phyloP scores from a whole-genome alignment of 2,329 filamentous ascomycete species.

The Pleomassaria siparia region DNA sequence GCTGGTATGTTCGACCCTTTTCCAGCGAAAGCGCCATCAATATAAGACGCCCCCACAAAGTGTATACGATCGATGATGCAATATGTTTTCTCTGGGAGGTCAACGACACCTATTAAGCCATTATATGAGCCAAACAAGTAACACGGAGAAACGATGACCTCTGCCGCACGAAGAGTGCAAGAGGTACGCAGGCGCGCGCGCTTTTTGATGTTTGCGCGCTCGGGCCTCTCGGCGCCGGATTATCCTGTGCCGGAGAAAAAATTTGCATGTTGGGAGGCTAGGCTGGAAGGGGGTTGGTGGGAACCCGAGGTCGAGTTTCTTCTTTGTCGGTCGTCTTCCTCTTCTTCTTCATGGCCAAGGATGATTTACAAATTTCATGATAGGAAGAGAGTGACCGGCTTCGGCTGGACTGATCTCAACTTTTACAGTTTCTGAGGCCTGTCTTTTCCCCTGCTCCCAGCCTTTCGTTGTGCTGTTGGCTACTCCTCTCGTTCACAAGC shows the following conservation, averaged over 20 bases:
- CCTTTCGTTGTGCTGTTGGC: too few species aligned
- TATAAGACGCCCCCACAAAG: conserved; percentile 39
- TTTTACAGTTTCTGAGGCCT: conserved; percentile 39
- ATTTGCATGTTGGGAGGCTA: conserved; percentile 13
- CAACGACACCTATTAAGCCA: conserved; percentile 71
- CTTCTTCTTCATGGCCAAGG: conserved; percentile 37
- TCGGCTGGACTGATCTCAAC: conserved; percentile 39
- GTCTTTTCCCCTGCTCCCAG: conserved; percentile 8
- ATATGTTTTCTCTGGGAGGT: conserved; percentile 73
- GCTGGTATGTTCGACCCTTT: conserved; percentile 57
- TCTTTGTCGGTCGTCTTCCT: conserved; percentile 13
- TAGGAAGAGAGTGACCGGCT: conserved; percentile 46
- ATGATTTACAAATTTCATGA: conserved; percentile 42
- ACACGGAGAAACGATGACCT: conserved; percentile 73
- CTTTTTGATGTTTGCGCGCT: conserved; percentile 5
- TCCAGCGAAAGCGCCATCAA: conserved; percentile 42
- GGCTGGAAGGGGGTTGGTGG: conserved; percentile 8
- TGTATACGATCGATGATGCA: conserved; percentile 60
- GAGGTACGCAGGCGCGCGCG: conserved; percentile 20
- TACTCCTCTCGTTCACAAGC: too few species aligned
- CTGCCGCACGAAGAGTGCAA: conserved; percentile 78
- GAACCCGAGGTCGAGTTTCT: not conserved
- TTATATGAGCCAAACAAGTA: conserved; percentile 63
- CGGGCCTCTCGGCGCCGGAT: not conserved
- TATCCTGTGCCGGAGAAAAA: conserved; percentile 1